Evolutionary conservation across 73 alveolate species (phyloP), one percentile per base, ranked within the genome.

Genomic region (Symbiodinium pilosum): DNA sequence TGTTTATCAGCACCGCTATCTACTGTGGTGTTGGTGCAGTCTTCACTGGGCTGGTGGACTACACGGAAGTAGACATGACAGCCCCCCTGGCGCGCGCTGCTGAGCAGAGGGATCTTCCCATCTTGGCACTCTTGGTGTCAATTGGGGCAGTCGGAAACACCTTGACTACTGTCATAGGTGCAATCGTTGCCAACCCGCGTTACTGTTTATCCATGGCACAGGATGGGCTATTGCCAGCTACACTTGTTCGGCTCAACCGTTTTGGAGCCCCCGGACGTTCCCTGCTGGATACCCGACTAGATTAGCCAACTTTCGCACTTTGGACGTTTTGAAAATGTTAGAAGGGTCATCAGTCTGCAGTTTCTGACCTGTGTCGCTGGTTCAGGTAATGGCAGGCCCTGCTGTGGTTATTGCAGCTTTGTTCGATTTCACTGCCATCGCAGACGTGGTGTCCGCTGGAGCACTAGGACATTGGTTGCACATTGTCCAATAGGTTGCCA

Each of bases 31-130:
- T 91, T 11, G 96, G 87, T 14, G 40, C 54, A 30, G 96, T 91
- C 77, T 91, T 91, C 30, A 91, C 96, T 2, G 96, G 96, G 16
- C 77, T 91, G 43, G 52, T 91, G 28, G 77, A n/a, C 43, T n/a
- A 14, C 84, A 47, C 41, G 9, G 92, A 92, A 56, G 47, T 92
- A 86, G 54, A 64, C 64, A 14, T 26, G 59, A 52, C n/a, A 9
- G 98, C 98, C 2, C 92, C 98, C 2, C 59, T 92, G 43, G 98
- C 98, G n/a, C 36, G 54, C 12, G 98, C 98, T 4, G 98, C 98
- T 24, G 92, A 77, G 59, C 52, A 34, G 42, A 59, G 44, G 1
- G 98, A 84, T 24, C 83, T 92, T 34, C 89, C 51, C 18, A 36
- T 68, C 92, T 26, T 92, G 54, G 98, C 98, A 4, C 30, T 77